Percentiles rank a stretch among this genome's conserved stretches.
Conservation (phyloP, 768 basidiomycete genomes). For the Pleurotus tuoliensis region DNA sequence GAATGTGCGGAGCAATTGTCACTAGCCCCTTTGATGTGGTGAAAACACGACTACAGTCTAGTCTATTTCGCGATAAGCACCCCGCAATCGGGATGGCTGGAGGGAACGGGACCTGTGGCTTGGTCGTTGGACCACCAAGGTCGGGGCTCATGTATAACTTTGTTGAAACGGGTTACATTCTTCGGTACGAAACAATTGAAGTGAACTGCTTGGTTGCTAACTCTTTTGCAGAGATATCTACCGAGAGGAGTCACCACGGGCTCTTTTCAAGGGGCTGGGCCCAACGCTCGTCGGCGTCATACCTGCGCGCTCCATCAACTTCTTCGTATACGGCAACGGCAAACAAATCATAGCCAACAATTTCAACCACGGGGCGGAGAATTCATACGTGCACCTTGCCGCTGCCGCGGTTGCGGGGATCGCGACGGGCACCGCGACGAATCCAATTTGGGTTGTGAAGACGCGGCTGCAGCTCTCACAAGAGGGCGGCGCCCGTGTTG, state of each 20-base stretch:
- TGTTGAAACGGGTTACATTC: constrained; percentile 88
- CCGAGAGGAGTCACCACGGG: constrained; percentile 79
- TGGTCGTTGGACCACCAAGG: constrained; percentile 35
- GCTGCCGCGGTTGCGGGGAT: constrained; percentile 88
- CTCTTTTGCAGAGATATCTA: constrained; percentile 70
- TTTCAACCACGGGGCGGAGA: constrained; percentile 80
- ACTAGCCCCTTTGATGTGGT: constrained; percentile 98
- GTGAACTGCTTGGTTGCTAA: not conserved
- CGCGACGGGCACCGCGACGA: constrained; percentile 84
- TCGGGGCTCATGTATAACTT: constrained; percentile 82
- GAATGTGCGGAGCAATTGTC: constrained; percentile 95
- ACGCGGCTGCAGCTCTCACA: constrained; percentile 82
- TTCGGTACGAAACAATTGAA: constrained; percentile 52
- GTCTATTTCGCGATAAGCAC: constrained; percentile 58
- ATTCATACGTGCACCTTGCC: constrained; percentile 76
- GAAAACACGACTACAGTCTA: constrained; percentile 94
- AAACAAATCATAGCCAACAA: constrained; percentile 84
- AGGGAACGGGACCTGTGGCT: constrained; percentile 31
- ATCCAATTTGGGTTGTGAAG: constrained; percentile 99
- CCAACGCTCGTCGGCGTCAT: constrained; percentile 93
- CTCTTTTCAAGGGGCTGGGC: constrained; percentile 92
- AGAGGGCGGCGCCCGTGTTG: constrained; percentile 23
- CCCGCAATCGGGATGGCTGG: constrained; percentile 35
- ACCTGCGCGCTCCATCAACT: constrained; percentile 95
- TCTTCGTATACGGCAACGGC: constrained; percentile 96